Conservation (phyloP, 2,329 filamentous ascomycete genomes). For the Colletotrichum siamense region DNA sequence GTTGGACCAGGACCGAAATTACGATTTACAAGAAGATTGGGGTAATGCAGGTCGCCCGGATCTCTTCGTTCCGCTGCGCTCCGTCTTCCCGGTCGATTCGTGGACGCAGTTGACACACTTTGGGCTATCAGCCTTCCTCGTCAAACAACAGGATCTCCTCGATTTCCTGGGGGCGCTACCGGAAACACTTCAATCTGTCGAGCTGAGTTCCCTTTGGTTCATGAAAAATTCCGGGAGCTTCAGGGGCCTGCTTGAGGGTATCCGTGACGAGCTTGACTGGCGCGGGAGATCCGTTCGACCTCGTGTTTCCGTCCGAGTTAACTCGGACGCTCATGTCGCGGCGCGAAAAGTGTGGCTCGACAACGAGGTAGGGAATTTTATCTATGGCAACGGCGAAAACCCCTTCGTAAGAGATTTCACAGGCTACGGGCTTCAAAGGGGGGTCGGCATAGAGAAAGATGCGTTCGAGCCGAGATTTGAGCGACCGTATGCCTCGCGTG, state of each 20-base stretch:
- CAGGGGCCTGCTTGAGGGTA: slow-evolving; percentile 23
- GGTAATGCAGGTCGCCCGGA: not conserved
- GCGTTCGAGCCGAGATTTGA: not conserved
- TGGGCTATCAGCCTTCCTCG: slow-evolving; percentile 29
- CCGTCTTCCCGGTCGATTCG: slow-evolving; percentile 32
- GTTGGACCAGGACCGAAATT: slow-evolving; percentile 18
- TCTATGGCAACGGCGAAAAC: slow-evolving; percentile 29
- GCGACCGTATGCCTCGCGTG: not conserved
- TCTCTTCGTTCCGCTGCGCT: slow-evolving; percentile 25
- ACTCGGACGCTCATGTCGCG: not conserved
- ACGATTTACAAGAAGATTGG: not conserved
- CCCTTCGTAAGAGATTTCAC: slow-evolving; percentile 2
- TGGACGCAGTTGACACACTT: slow-evolving; percentile 36
- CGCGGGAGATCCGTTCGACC: slow-evolving; percentile 11
- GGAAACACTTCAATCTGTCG: slow-evolving; percentile 30
- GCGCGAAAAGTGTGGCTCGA: not conserved
- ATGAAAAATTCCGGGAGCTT: not conserved
- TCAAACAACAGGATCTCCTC: slow-evolving; percentile 31
- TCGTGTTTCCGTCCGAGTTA: not conserved
- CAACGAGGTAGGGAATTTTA: slow-evolving; percentile 21
- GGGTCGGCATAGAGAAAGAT: not conserved
- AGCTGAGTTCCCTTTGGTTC: slow-evolving; percentile 38
- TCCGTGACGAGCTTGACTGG: slow-evolving; percentile 25
- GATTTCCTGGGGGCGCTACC: slow-evolving; percentile 31
- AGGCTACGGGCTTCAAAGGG: not conserved